A percentile compares a stretch with the other conserved stretches of the same genome.
Evolutionary conservation across 352 stramenopile species (phyloP).

Genomic region (Phytophthora syringae): DNA sequence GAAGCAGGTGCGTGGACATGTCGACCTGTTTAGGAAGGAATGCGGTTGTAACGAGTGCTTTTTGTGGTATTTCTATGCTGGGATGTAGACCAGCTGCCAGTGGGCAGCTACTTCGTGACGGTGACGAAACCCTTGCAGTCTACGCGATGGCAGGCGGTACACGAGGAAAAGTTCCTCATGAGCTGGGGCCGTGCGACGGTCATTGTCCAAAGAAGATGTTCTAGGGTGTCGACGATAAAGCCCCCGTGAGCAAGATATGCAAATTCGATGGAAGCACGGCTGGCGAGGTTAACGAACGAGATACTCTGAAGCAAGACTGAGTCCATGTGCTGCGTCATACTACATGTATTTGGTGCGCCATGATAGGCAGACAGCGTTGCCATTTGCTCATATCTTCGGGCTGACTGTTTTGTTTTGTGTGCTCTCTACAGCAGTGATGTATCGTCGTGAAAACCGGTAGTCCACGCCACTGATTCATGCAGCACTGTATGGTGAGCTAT

Average conservation of each 20-base stretch:
- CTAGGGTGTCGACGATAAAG: slow-evolving; percentile 30
- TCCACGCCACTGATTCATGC: neutral
- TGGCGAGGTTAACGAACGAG: neutral
- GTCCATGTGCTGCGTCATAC: neutral
- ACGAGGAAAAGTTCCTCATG: slow-evolving; percentile 71
- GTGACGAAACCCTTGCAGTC: slow-evolving; percentile 67
- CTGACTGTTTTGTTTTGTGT: neutral
- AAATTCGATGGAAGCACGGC: slow-evolving; percentile 5
- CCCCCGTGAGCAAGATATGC: neutral
- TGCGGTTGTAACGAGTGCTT: neutral
- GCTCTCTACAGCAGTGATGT: neutral
- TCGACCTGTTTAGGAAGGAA: neutral
- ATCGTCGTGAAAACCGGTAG: neutral
- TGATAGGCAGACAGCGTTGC: neutral
- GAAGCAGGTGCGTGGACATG: slow-evolving; percentile 34
- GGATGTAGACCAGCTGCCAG: slow-evolving; percentile 43
- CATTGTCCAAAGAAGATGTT: slow-evolving; percentile 69
- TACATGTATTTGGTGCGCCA: neutral
- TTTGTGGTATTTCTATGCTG: slow-evolving; percentile 1
- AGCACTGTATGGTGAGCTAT: neutral
- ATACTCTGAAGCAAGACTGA: neutral
- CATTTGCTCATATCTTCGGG: neutral
- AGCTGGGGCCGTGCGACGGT: slow-evolving; percentile 70
- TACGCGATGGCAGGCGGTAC: slow-evolving; percentile 62
- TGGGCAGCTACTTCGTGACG: slow-evolving; percentile 66